Base-by-base conservation (phyloP, 176 grass and related monocot genomes). In the Luzula sylvatica region DNA sequence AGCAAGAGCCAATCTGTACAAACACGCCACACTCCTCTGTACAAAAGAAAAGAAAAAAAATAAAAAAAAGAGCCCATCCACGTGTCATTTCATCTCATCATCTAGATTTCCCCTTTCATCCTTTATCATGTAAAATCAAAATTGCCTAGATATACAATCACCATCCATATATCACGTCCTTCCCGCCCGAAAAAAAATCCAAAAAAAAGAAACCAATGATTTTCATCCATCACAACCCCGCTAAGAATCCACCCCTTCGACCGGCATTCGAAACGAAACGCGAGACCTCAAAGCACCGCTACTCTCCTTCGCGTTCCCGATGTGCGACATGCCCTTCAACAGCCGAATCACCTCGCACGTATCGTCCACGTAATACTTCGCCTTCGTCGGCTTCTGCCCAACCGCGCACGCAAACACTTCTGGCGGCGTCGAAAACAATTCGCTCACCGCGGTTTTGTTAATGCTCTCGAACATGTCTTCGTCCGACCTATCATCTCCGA, bases 381-480 rank as follows among this genome's bases (percentile, higher is more conserved):
- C 80, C 32, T 85, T 95, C 80, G 83, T 95, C 0, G 89, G 80
- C 55, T 88, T 95, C 52, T 88, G 89, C 3, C 89, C 89, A 40
- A 95, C 89, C 9, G 89, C 76, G 66, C 83, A 95, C 23, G 89
- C 83, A 78, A 95, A 75, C 7, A 95, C 57, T 48, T 88, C 83
- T 0, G 83, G 77, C 43, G 44, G 53, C 3, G 17, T 24, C 0
- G 76, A 53, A 50, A 84, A 78, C 29, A 53, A 53, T 15, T 46
- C 26, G 4, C 61, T 82, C 25, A 76, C 70, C 2, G 59, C 69
- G 23, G 76, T 20, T 72, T 5, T 53, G 35, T 82, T 81, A 46
- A 85, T 85, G 61, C 65, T 76, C 69, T 95, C 74, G 63, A 95
- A 95, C 89, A 95, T 95, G 41, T 88, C 89, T 60, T 95, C 89